These are phyloP conservation scores for Lachancea cidri DNA, from an alignment of 805 yeast genomes.

Conservation along the genomic window DNA sequence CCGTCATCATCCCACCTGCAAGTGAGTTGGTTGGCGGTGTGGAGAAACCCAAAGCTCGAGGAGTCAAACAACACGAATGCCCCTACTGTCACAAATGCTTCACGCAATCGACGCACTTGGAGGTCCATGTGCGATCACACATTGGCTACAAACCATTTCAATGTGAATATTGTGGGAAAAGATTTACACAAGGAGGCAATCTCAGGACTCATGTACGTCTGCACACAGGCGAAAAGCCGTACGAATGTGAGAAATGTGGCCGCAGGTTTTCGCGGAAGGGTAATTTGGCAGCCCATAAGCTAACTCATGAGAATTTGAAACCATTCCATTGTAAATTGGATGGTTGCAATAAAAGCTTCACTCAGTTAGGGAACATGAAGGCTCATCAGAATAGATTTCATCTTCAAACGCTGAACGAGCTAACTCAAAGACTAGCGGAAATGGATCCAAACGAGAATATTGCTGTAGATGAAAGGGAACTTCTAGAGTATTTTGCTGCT, in stretches of 20 bases:
- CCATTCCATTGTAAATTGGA: slow-evolving; percentile 80
- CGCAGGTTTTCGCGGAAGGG: slow-evolving; percentile 85
- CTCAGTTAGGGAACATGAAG: slow-evolving; percentile 89
- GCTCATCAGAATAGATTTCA: slow-evolving; percentile 93
- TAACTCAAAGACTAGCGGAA: slow-evolving; percentile 65
- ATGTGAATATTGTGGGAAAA: slow-evolving; percentile 72
- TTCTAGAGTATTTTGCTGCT: slow-evolving; percentile 72
- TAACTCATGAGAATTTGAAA: slow-evolving; percentile 74
- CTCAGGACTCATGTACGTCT: slow-evolving; percentile 77
- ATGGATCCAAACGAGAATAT: slow-evolving; percentile 45
- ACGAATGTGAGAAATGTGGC: slow-evolving; percentile 69
- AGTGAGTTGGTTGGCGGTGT: slow-evolving; percentile 75
- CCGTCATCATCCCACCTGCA: slow-evolving; percentile 50
- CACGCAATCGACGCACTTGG: slow-evolving; percentile 86
- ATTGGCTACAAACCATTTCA: slow-evolving; percentile 81
- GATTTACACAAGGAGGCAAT: slow-evolving; percentile 89
- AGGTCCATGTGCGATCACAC: slow-evolving; percentile 83
- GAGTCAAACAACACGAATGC: slow-evolving; percentile 58
- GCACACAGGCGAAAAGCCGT: slow-evolving; percentile 93
- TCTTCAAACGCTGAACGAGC: slow-evolving; percentile 56
- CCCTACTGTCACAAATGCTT: slow-evolving; percentile 74
- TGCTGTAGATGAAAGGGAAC: slow-evolving; percentile 59
- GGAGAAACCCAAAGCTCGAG: slow-evolving; percentile 49
- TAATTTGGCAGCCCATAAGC: slow-evolving; percentile 78
- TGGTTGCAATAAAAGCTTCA: slow-evolving; percentile 75